Conservation (phyloP, 768 basidiomycete species). For the Leucosporidium scottii region DNA sequence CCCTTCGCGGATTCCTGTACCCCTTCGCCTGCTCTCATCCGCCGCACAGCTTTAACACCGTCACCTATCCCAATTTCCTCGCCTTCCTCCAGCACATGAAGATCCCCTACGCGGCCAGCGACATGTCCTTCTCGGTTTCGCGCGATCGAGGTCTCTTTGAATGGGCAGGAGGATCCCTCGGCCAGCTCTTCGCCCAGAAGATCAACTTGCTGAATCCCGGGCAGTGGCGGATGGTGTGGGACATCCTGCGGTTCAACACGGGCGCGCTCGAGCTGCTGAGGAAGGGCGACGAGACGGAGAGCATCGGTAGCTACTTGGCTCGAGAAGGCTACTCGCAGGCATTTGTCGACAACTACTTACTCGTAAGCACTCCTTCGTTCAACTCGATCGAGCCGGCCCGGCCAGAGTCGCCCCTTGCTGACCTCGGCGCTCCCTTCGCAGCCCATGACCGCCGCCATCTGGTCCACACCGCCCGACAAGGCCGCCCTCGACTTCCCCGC, state of each 20-base stretch:
- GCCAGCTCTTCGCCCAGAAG: conserved; percentile 62
- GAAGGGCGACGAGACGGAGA: conserved; percentile 40
- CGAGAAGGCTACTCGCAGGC: conserved; percentile 60
- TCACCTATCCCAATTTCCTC: conserved; percentile 71
- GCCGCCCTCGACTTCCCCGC: conserved; percentile 66
- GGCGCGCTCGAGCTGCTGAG: conserved; percentile 53
- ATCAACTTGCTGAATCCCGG: conserved; percentile 55
- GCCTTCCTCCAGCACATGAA: conserved; percentile 55
- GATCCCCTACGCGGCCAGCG: conserved; percentile 54
- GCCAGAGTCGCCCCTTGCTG: not conserved
- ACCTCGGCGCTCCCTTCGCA: conserved; percentile 35
- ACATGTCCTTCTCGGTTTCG: conserved; percentile 74
- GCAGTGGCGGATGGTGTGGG: conserved; percentile 68
- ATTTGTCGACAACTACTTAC: conserved; percentile 67
- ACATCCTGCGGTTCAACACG: conserved; percentile 65
- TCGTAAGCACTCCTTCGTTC: conserved; percentile 48
- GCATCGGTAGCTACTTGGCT: conserved; percentile 55
- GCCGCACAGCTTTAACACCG: conserved; percentile 51
- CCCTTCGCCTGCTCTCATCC: not conserved
- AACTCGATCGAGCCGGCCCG: not conserved
- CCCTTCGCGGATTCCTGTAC: not conserved
- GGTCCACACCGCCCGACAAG: conserved; percentile 67
- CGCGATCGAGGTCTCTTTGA: conserved; percentile 63
- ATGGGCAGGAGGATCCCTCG: conserved; percentile 64
- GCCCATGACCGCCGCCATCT: conserved; percentile 76